Evolutionary conservation across 805 yeast species (phyloP).

Genomic region (Candida awuae): DNA sequence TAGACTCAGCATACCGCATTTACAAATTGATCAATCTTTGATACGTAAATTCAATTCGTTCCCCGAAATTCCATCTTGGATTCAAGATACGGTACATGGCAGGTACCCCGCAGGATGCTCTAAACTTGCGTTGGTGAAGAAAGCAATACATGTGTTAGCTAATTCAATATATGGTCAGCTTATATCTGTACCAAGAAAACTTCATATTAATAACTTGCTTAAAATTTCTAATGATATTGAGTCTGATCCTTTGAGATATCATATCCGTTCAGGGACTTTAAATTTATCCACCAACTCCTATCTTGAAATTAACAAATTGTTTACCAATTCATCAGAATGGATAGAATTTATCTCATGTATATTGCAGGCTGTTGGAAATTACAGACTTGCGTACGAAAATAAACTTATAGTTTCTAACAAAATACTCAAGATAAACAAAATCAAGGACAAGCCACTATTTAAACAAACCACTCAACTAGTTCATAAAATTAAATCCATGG

Average conservation of each 20-base stretch:
- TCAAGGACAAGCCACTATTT: slow-evolving; percentile 12
- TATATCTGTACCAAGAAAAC: slow-evolving; percentile 30
- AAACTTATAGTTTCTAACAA: slow-evolving; percentile 16
- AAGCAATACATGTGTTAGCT: slow-evolving; percentile 30
- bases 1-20: slow-evolving; percentile 33
- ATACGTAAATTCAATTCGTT: slow-evolving; percentile 30
- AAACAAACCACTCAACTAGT: slow-evolving; percentile 7
- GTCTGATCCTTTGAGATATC: slow-evolving; percentile 40
- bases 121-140: slow-evolving; percentile 35
- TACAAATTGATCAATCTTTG: slow-evolving; percentile 29
- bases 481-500: slow-evolving; percentile 5
- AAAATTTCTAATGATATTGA: slow-evolving; percentile 39
- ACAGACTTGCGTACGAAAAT: slow-evolving; percentile 8
- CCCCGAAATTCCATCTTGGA: slow-evolving; percentile 35
- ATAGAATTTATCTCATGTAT: slow-evolving; percentile 17
- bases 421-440: slow-evolving; percentile 14
- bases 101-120: slow-evolving; percentile 51
- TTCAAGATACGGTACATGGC: slow-evolving; percentile 33
- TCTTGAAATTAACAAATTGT: slow-evolving; percentile 12
- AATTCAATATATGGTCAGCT: slow-evolving; percentile 32
- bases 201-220: slow-evolving; percentile 28
- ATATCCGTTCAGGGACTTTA: slow-evolving; percentile 30
- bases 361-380: slow-evolving; percentile 20
- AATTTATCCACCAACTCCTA: slow-evolving; percentile 17
- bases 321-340: slow-evolving; percentile 11